Conservation (phyloP, 2,329 filamentous ascomycete species). For the Aureobasidium sp. region DNA sequence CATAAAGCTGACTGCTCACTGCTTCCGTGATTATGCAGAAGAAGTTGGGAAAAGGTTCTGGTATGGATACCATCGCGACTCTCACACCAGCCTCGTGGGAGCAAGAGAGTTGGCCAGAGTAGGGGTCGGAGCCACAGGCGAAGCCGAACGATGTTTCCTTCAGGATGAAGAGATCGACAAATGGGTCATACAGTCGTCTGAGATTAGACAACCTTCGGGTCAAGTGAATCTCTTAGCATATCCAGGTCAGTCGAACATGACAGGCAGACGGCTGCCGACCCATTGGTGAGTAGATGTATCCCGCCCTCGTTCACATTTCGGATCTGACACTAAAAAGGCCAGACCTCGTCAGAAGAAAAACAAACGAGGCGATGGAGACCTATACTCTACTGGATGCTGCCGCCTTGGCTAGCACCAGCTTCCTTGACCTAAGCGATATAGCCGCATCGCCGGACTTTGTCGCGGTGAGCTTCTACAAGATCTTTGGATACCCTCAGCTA, state of each 20-base stretch:
- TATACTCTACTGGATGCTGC: conserved; percentile 39
- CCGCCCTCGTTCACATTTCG: conserved; percentile 13
- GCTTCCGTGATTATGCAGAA: conserved; percentile 42
- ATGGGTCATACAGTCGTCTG: conserved; percentile 28
- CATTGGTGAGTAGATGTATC: conserved; percentile 22
- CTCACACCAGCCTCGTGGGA: conserved; percentile 50
- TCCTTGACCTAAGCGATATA: conserved; percentile 46
- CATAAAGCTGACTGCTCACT: conserved; percentile 53
- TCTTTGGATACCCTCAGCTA: conserved; percentile 57
- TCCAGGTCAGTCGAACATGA: conserved; percentile 34
- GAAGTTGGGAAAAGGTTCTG: conserved; percentile 37
- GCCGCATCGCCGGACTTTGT: conserved; percentile 51
- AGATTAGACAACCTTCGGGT: conserved; percentile 23
- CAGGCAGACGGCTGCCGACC: conserved; percentile 27
- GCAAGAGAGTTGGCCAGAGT: conserved; percentile 25
- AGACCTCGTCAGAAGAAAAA: conserved; percentile 25
- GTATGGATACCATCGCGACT: conserved; percentile 53
- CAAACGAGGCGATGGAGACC: conserved; percentile 35
- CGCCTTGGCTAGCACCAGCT: conserved; percentile 54
- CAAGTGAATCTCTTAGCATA: conserved; percentile 30
- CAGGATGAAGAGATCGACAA: conserved; percentile 31
- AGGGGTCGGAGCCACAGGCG: no score
- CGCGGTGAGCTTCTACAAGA: conserved; percentile 55
- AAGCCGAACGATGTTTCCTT: conserved; percentile 28
- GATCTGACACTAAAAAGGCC: not conserved